phyloP scores from a whole-genome alignment of 768 basidiomycete species.

The Piloderma croceum region DNA sequence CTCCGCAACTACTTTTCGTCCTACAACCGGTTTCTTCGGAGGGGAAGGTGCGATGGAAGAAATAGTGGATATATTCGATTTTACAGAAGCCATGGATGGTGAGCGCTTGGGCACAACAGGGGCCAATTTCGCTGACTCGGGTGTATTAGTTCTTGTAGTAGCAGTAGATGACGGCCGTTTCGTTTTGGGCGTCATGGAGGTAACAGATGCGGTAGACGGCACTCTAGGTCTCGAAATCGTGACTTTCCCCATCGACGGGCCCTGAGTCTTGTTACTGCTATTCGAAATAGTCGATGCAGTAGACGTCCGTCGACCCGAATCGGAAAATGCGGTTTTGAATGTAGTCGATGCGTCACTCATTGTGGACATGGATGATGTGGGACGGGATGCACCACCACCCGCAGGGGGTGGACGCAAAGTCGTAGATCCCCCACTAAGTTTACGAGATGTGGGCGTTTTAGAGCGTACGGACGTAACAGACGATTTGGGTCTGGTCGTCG shows the following conservation, averaged over 20 bases:
- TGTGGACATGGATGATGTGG: slow-evolving; percentile 20
- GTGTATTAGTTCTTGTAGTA: background rate
- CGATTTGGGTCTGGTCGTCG: background rate
- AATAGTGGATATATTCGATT: slow-evolving; percentile 20
- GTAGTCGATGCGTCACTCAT: slow-evolving; percentile 35
- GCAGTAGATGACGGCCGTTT: slow-evolving; percentile 9
- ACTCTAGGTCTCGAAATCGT: slow-evolving; percentile 9
- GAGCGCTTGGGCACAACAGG: slow-evolving; percentile 11
- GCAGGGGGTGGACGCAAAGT: background rate
- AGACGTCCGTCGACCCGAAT: slow-evolving; percentile 18
- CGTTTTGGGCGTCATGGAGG: slow-evolving; percentile 6
- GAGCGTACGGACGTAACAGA: background rate
- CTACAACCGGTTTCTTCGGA: slow-evolving; percentile 7
- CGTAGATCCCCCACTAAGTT: background rate
- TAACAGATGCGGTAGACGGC: slow-evolving; percentile 16
- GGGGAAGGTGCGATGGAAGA: slow-evolving; percentile 16
- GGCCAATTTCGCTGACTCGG: slow-evolving; percentile 9
- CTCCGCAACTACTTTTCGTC: slow-evolving; percentile 11
- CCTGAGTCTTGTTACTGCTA: slow-evolving; percentile 19
- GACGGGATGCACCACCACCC: slow-evolving; percentile 10
- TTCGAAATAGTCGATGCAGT: slow-evolving; percentile 28
- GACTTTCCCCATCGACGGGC: slow-evolving; percentile 3
- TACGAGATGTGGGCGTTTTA: background rate
- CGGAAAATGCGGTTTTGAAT: slow-evolving; percentile 42
- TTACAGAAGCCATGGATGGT: slow-evolving; percentile 22